Evolutionary conservation across 169 alveolate genomes (phyloP).

Genomic region (Plasmodium blacklocki): DNA sequence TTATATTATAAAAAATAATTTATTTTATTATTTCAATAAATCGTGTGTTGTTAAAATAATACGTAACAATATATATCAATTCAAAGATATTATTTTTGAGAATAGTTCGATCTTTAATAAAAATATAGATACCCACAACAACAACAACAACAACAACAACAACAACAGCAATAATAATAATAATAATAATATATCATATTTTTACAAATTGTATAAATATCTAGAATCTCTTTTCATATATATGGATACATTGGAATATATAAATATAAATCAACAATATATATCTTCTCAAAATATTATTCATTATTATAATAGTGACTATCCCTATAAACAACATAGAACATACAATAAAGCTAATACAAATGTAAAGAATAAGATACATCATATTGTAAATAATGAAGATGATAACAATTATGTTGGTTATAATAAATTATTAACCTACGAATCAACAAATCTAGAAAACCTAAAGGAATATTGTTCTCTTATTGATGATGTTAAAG

Average conservation of each 20-base stretch:
- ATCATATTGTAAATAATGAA: neutral
- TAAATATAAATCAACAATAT: neutral
- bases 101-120: no score
- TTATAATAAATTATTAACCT: neutral
- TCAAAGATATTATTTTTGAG: neutral
- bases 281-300: neutral
- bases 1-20: slow-evolving; percentile 25
- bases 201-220: neutral
- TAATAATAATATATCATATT: neutral
- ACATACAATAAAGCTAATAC: no score
- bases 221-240: neutral
- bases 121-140: neutral
- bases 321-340: neutral
- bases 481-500: neutral
- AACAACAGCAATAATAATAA: neutral
- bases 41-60: neutral
- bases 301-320: slow-evolving; percentile 8
- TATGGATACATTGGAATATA: slow-evolving; percentile 31
- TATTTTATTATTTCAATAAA: neutral
- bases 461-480: neutral
- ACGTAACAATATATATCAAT: neutral
- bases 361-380: neutral
- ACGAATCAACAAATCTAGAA: no score
- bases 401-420: neutral
- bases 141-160: neutral